Conservation (phyloP, 2,329 filamentous ascomycete genomes). For the Nannizziopsis barbatae region DNA sequence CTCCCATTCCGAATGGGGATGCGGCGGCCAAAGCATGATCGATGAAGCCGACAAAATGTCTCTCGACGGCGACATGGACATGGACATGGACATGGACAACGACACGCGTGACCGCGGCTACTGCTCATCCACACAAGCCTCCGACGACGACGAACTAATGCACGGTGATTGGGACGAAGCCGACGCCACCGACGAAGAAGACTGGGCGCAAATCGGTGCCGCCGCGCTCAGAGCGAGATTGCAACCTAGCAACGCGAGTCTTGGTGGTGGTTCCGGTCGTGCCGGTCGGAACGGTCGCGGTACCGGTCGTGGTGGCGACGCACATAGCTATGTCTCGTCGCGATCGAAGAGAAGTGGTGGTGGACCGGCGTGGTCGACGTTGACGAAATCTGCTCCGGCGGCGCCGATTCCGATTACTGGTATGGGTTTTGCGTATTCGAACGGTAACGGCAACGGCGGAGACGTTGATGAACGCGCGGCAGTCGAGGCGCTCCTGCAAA, state of each 20-base stretch:
- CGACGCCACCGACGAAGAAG: constrained; percentile 87
- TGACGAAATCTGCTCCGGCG: constrained; percentile 32
- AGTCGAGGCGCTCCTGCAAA: constrained; percentile 38
- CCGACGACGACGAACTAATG: constrained; percentile 49
- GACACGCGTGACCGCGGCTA: constrained; percentile 39
- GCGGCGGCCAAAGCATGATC: constrained; percentile 55
- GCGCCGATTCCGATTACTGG: constrained; percentile 26
- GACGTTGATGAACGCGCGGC: constrained; percentile 36
- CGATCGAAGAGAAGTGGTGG: constrained; percentile 23
- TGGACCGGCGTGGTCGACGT: constrained; percentile 29
- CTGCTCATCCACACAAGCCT: constrained; percentile 64
- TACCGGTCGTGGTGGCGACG: constrained; percentile 29
- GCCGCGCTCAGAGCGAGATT: constrained; percentile 63
- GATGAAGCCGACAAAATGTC: constrained; percentile 96
- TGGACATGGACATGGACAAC: too few species aligned
- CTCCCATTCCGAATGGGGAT: constrained; percentile 56
- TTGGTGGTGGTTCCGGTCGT: constrained; percentile 22
- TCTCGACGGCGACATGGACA: constrained; percentile 55
- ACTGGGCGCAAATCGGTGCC: constrained; percentile 84
- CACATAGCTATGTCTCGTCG: constrained; percentile 4
- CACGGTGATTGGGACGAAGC: constrained; percentile 72
- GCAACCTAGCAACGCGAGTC: constrained; percentile 20
- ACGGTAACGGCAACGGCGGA: constrained; percentile 23
- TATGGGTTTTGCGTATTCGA: constrained; percentile 24
- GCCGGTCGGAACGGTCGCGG: too few species aligned